phyloP scores from a whole-genome alignment of 2,329 filamentous ascomycete genomes.

The Chrysosporium keratinophilum region DNA sequence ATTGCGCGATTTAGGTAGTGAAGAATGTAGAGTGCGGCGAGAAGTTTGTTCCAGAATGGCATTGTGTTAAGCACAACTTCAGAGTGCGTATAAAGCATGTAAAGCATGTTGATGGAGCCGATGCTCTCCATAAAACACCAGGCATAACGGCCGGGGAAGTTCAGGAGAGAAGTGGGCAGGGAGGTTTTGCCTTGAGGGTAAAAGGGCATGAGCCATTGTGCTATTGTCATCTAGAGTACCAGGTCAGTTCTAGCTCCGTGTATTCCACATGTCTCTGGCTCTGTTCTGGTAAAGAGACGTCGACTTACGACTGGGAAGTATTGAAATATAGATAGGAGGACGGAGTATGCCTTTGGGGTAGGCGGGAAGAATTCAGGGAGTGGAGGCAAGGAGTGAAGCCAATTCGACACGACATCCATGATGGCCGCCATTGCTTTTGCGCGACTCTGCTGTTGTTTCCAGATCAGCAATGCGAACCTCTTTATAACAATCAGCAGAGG shows the following conservation, averaged over 20 bases:
- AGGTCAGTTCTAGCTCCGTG: background rate
- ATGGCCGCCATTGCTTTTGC: constrained; percentile 25
- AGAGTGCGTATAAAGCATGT: constrained; percentile 63
- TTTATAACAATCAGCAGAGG: no score
- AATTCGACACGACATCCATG: constrained; percentile 18
- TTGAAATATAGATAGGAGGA: constrained; percentile 31
- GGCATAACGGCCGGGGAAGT: constrained; percentile 76
- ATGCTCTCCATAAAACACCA: constrained; percentile 85
- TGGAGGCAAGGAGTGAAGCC: constrained; percentile 21
- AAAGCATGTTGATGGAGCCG: constrained; percentile 66
- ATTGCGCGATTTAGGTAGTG: constrained; percentile 90
- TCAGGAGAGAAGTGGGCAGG: constrained; percentile 53
- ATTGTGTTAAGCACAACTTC: constrained; percentile 29
- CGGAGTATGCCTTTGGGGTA: constrained; percentile 31
- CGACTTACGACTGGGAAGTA: constrained; percentile 36
- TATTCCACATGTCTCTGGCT: background rate
- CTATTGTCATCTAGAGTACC: constrained; percentile 51
- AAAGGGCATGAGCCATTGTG: constrained; percentile 68
- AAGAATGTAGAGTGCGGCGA: constrained; percentile 47
- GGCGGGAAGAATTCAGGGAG: constrained; percentile 29
- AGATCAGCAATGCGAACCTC: background rate
- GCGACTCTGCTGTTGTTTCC: background rate
- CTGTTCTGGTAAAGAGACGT: background rate
- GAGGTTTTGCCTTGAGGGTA: constrained; percentile 94
- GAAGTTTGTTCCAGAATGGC: constrained; percentile 29